phyloP scores from a whole-genome alignment of 768 basidiomycete genomes.

The Rhizopogon salebrosus region DNA sequence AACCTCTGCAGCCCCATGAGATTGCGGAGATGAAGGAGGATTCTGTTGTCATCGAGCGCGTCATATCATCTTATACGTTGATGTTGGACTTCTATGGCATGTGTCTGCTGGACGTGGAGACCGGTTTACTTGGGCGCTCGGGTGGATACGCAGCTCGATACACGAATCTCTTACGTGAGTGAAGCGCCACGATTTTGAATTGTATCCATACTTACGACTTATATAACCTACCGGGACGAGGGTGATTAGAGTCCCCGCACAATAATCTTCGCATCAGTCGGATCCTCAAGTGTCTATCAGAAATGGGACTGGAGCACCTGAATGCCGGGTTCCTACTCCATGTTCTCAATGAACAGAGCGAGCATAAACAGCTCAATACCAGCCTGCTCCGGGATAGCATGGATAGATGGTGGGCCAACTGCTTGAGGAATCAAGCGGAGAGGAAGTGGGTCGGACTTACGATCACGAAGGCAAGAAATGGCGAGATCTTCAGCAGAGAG shows the following conservation, averaged over 20 bases:
- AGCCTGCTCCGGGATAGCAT: conserved; percentile 50
- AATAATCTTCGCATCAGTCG: conserved; percentile 76
- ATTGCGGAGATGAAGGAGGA: conserved; percentile 50
- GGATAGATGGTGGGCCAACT: conserved; percentile 78
- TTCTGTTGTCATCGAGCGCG: conserved; percentile 39
- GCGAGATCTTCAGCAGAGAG: conserved; percentile 48
- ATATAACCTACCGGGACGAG: not conserved
- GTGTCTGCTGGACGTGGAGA: conserved; percentile 50
- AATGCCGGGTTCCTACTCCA: conserved; percentile 67
- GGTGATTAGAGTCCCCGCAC: conserved; percentile 51
- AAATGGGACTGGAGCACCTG: conserved; percentile 59
- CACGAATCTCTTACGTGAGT: conserved; percentile 62
- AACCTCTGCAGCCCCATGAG: conserved; percentile 65
- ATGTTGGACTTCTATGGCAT: conserved; percentile 84
- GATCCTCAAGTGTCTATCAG: conserved; percentile 71
- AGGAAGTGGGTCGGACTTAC: conserved; percentile 48
- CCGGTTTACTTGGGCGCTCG: conserved; percentile 54
- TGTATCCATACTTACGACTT: not conserved
- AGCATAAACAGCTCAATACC: conserved; percentile 47
- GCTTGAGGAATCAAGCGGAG: conserved; percentile 57
- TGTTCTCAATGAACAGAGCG: conserved; percentile 65
- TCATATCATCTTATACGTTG: conserved; percentile 58
- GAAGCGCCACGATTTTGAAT: not conserved
- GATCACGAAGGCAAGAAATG: conserved; percentile 45
- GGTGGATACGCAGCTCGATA: conserved; percentile 52